A percentile compares a stretch with the other conserved stretches of the same genome.
These are phyloP conservation scores for Globisporangium paddicum DNA, from an alignment of 352 stramenopile genomes.

Conservation along the genomic window DNA sequence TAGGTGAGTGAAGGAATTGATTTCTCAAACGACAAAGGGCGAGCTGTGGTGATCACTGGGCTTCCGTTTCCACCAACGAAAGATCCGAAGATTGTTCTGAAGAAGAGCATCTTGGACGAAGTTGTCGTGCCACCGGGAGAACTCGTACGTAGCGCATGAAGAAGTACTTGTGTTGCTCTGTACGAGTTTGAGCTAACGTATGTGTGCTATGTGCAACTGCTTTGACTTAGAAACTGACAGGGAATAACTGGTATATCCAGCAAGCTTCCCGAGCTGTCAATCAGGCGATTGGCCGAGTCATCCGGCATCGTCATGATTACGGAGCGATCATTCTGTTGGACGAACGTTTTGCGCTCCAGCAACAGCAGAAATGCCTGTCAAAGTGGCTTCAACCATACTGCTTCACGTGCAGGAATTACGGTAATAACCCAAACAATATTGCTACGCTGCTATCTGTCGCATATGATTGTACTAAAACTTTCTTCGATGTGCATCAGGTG, in stretches of 20 bases:
- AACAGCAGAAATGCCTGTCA: conserved; percentile 91
- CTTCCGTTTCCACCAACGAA: conserved; percentile 96
- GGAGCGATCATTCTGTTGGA: conserved; percentile 97
- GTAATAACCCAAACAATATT: conserved; percentile 16
- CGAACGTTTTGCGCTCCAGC: conserved; percentile 91
- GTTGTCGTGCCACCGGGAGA: conserved; percentile 48
- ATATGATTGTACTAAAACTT: too few species aligned
- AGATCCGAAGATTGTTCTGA: conserved; percentile 97
- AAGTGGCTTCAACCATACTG: conserved; percentile 94
- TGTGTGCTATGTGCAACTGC: neutral
- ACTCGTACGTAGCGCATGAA: conserved; percentile 27
- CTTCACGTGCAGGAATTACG: conserved; percentile 57
- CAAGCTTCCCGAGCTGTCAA: conserved; percentile 98
- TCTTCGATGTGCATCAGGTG: too few species aligned
- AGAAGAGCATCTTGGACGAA: conserved; percentile 95
- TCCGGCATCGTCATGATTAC: conserved; percentile 98
- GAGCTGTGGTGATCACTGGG: conserved; percentile 98
- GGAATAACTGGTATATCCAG: conserved; percentile 98
- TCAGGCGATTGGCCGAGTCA: conserved; percentile 98
- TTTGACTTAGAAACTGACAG: conserved; percentile 75
- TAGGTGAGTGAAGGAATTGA: conserved; percentile 98
- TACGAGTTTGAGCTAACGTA: neutral
- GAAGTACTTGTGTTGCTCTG: neutral
- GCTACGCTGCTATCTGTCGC: neutral
- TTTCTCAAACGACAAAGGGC: conserved; percentile 97